Conservation (phyloP, 2,329 filamentous ascomycete genomes). For the Trichoderma guizhouense region DNA sequence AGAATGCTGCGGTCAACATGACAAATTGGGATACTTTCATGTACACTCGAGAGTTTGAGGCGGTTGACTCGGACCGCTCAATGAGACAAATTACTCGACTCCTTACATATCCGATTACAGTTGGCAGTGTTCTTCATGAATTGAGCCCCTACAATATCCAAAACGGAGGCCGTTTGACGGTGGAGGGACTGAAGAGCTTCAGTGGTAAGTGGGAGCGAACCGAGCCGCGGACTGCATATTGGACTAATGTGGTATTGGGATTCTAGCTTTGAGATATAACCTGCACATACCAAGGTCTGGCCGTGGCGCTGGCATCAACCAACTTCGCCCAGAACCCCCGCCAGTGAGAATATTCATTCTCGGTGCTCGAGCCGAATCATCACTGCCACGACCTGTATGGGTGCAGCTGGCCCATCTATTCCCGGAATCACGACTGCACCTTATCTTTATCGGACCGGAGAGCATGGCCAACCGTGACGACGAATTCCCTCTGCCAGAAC, state of each 20-base stretch:
- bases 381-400: slow-evolving; percentile 90
- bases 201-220: slow-evolving; percentile 61
- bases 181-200: slow-evolving; percentile 89
- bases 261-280: slow-evolving; percentile 79
- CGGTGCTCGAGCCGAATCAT: slow-evolving; percentile 95
- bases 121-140: slow-evolving; percentile 90
- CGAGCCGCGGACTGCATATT: background rate
- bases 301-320: slow-evolving; percentile 69
- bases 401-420: slow-evolving; percentile 92
- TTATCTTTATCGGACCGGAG: slow-evolving; percentile 94
- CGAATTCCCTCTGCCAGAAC: slow-evolving; percentile 85
- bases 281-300: slow-evolving; percentile 83
- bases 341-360: slow-evolving; percentile 90
- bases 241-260: background rate
- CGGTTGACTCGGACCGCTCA: slow-evolving; percentile 83
- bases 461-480: slow-evolving; percentile 91
- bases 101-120: slow-evolving; percentile 88
- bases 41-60: slow-evolving; percentile 86
- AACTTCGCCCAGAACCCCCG: slow-evolving; percentile 78
- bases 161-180: slow-evolving; percentile 70
- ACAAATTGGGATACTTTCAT: slow-evolving; percentile 98
- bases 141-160: slow-evolving; percentile 87
- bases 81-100: slow-evolving; percentile 92
- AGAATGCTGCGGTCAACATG: slow-evolving; percentile 93
- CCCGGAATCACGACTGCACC: slow-evolving; percentile 82